Evolutionary conservation across 257 asterid species (phyloP).

Genomic region (Nicotiana knightiana): DNA sequence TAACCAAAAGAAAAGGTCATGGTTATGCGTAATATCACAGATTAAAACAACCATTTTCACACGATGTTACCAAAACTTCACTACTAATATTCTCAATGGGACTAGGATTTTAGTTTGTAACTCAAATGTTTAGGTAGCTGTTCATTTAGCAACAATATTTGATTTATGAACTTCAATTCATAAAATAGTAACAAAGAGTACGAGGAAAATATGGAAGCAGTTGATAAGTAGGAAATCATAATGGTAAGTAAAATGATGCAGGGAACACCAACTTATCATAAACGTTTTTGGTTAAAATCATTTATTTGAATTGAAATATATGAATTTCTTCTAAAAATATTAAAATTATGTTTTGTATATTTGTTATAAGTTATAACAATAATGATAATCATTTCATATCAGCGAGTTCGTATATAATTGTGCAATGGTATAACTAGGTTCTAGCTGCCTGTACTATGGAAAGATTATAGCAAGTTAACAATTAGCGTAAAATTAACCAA

Average conservation of each 20-base stretch:
- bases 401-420: too few species aligned
- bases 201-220: neutral
- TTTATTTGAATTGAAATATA: too few species aligned
- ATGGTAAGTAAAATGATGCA: neutral
- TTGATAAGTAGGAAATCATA: neutral
- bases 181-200: neutral
- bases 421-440: too few species aligned
- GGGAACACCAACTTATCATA: neutral
- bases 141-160: neutral
- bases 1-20: constrained; percentile 14
- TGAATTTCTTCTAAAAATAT: too few species aligned
- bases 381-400: too few species aligned
- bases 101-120: neutral
- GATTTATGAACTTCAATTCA: neutral
- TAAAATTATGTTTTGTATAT: too few species aligned
- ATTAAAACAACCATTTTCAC: neutral
- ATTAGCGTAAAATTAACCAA: too few species aligned
- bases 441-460: too few species aligned
- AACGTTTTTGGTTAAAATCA: too few species aligned
- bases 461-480: too few species aligned
- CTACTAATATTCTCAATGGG: neutral
- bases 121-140: neutral
- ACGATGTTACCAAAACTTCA: neutral
- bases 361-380: too few species aligned
- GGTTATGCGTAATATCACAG: neutral